Evolutionary conservation across 176 grass and related monocot genomes (phyloP).

Genomic region (Avena eriantha): DNA sequence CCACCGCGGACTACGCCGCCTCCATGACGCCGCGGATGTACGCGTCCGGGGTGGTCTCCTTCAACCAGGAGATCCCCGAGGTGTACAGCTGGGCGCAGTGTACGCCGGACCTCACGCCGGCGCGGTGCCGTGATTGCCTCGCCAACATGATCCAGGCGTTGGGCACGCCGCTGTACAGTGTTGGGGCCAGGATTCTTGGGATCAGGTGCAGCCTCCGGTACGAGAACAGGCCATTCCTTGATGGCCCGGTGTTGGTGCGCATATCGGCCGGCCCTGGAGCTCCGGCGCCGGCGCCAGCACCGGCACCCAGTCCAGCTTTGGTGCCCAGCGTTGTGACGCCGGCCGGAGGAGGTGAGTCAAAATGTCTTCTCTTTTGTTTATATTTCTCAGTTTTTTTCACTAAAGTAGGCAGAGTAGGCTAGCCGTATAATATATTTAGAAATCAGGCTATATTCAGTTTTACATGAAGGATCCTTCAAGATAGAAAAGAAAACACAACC

Average conservation of each 20-base stretch:
- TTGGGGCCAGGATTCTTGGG: constrained; percentile 37
- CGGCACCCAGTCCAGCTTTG: background rate
- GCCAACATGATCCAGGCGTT: background rate
- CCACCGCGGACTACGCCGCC: constrained; percentile 42
- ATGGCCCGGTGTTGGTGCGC: background rate
- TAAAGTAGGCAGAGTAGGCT: no score
- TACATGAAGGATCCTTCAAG: no score
- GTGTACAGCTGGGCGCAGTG: constrained; percentile 70
- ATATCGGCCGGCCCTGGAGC: background rate
- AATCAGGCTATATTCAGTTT: no score
- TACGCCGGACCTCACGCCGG: constrained; percentile 43
- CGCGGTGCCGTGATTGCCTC: constrained; percentile 51
- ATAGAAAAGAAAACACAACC: no score
- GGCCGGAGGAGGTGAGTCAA: background rate
- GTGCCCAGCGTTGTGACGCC: background rate
- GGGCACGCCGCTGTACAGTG: background rate
- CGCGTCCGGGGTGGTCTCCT: constrained; percentile 36
- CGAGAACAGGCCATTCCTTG: constrained; percentile 41
- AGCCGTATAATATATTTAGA: no score
- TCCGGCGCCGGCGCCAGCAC: background rate
- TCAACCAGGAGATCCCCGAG: constrained; percentile 18
- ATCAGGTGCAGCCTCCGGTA: constrained; percentile 49
- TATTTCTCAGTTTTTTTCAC: no score
- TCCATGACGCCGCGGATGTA: no score
- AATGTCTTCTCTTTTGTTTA: no score